Evolutionary conservation across 208 protist species (phyloP).

Genomic region (Trypanosoma mega): DNA sequence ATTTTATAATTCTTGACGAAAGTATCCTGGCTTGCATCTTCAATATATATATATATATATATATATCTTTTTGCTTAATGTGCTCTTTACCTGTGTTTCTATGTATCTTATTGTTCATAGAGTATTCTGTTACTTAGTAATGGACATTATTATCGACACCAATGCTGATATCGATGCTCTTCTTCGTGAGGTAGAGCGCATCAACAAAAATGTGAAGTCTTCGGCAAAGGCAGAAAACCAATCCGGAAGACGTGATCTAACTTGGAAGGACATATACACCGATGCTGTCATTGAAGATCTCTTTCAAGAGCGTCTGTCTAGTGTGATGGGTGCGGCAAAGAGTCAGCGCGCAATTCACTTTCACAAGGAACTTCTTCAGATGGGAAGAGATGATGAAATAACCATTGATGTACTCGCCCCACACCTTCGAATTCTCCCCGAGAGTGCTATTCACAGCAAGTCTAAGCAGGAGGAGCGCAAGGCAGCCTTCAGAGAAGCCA

Average conservation of each 20-base stretch:
- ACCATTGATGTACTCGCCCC: conserved; percentile 19
- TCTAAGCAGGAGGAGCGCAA: conserved; percentile 21
- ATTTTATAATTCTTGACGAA: too few relatives aligned
- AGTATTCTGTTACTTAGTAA: neutral
- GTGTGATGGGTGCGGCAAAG: conserved; percentile 27
- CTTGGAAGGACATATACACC: conserved; percentile 14
- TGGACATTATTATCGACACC: conserved; percentile 22
- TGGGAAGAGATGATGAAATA: conserved; percentile 6
- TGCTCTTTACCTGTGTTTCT: neutral
- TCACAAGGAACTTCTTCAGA: conserved; percentile 14
- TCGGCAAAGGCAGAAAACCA: neutral
- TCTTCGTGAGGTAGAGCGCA: conserved; percentile 9
- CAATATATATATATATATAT: conserved; percentile 10
- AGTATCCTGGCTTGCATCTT: too few relatives aligned
- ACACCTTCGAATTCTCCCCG: conserved; percentile 22
- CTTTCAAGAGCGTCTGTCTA: conserved; percentile 23
- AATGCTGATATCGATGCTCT: conserved; percentile 25
- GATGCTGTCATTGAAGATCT: conserved; percentile 4
- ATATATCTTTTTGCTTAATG: neutral
- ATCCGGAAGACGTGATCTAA: neutral
- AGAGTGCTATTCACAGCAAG: conserved; percentile 10
- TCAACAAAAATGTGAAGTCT: neutral
- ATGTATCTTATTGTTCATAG: too few relatives aligned
- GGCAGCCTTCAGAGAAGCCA: conserved; percentile 18
- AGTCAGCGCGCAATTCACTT: conserved; percentile 22